Percentiles rank a stretch among this genome's conserved stretches.
Evolutionary conservation across 169 alveolate species (phyloP).

Genomic region (Eimeria sp.): DNA sequence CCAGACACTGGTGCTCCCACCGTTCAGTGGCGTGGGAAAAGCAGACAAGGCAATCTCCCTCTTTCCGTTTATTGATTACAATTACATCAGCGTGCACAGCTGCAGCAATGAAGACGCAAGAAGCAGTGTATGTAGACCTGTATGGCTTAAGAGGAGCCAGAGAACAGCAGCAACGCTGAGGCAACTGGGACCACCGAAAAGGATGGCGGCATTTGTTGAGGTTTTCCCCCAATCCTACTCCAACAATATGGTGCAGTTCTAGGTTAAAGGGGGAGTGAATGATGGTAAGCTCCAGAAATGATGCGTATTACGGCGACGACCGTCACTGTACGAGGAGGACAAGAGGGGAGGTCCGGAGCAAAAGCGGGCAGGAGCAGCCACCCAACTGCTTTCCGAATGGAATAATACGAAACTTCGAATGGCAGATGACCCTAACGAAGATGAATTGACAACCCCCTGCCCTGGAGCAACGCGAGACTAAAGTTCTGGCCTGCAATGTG

Average conservation of each 20-base stretch:
- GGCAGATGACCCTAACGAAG: neutral
- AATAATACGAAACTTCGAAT: too few species aligned
- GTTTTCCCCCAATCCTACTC: neutral
- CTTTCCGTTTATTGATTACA: neutral
- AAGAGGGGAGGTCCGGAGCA: neutral
- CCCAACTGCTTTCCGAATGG: neutral
- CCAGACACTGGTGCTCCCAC: neutral
- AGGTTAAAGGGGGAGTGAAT: neutral
- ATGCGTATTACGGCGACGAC: neutral
- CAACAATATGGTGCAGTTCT: neutral
- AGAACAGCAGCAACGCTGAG: neutral
- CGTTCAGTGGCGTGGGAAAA: neutral
- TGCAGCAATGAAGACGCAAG: neutral
- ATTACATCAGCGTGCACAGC: neutral
- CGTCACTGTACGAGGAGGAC: neutral
- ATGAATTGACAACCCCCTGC: neutral
- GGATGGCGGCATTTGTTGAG: neutral
- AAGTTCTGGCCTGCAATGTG: neutral
- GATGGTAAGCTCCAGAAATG: neutral
- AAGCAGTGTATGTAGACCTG: neutral
- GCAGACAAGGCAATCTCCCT: slow-evolving; percentile 1
- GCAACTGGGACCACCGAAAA: neutral
- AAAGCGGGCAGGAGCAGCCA: neutral
- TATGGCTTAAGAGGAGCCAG: neutral
- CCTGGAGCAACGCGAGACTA: neutral